Evolutionary conservation across 306 rosid species (phyloP).

Genomic region (Carpinus fangiana): DNA sequence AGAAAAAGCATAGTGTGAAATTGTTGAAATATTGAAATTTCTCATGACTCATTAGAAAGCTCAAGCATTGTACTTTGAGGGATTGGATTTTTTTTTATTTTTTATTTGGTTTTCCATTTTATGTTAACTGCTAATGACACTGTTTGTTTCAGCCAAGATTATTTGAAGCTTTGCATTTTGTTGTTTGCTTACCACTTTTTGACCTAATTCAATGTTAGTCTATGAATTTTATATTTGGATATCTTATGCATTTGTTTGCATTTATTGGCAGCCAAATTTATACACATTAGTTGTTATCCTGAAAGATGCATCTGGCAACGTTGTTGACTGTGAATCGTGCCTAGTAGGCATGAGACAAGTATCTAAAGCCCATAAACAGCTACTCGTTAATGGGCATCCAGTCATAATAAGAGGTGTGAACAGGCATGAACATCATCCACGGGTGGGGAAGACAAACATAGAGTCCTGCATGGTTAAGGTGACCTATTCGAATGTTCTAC

Average conservation of each 20-base stretch:
- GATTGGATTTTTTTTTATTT: background rate
- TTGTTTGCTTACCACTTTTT: conserved; percentile 4
- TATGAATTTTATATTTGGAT: conserved; percentile 11
- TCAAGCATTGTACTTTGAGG: conserved; percentile 12
- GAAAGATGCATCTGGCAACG: conserved; percentile 65
- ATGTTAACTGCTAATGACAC: background rate
- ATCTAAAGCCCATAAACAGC: conserved; percentile 80
- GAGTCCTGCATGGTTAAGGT: conserved; percentile 97
- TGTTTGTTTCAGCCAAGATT: background rate
- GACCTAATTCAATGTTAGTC: conserved; percentile 1
- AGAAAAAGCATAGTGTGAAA: background rate
- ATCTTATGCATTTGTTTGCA: conserved; percentile 23
- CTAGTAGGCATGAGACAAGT: conserved; percentile 76
- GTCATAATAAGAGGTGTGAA: conserved; percentile 85
- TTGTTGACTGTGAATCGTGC: conserved; percentile 85
- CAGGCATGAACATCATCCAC: conserved; percentile 98
- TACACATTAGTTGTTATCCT: conserved; percentile 76
- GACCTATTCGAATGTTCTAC: conserved; percentile 20
- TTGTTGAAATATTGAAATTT: conserved; percentile 1
- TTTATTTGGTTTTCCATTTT: conserved; percentile 16
- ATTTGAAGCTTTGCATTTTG: conserved; percentile 1
- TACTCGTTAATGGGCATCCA: conserved; percentile 87
- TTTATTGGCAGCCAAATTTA: conserved; percentile 68
- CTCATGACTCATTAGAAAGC: background rate
- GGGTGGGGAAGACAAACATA: conserved; percentile 85